Evolutionary conservation across 1,284 basidiomycete genomes (phyloP).

Genomic region (Puccinia brachypodii): DNA sequence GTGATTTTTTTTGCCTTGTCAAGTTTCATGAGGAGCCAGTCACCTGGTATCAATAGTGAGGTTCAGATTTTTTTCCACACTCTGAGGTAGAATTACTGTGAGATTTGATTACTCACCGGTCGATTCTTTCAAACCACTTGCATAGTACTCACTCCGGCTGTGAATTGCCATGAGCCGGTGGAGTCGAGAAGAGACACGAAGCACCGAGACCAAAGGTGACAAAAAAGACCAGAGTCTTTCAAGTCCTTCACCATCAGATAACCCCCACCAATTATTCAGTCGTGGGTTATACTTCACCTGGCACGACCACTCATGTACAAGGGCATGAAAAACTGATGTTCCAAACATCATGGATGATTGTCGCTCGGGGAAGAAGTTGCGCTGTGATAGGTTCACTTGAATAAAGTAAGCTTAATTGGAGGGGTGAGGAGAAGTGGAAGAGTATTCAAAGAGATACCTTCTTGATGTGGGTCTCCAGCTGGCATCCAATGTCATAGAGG

Average conservation of each 20-base stretch:
- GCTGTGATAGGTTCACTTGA: background rate
- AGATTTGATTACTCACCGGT: background rate
- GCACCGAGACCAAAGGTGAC: background rate
- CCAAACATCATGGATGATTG: conserved; percentile 4
- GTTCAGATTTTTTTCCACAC: too few relatives aligned
- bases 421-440: too few relatives aligned
- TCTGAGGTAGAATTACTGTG: too few relatives aligned
- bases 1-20: background rate
- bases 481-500: conserved; percentile 13
- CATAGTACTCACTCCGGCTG: background rate
- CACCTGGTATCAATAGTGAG: too few relatives aligned
- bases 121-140: background rate
- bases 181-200: background rate
- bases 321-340: conserved; percentile 17
- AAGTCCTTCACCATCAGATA: conserved; percentile 4
- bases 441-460: too few relatives aligned
- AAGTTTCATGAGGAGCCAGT: background rate
- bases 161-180: background rate
- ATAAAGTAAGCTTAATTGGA: background rate
- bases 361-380: background rate
- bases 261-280: conserved; percentile 12
- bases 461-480: conserved; percentile 13
- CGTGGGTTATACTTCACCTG: conserved; percentile 15
- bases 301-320: conserved; percentile 11
- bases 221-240: background rate